Conservation (phyloP, 2,329 filamentous ascomycete species). For the Thelonectria discophora region DNA sequence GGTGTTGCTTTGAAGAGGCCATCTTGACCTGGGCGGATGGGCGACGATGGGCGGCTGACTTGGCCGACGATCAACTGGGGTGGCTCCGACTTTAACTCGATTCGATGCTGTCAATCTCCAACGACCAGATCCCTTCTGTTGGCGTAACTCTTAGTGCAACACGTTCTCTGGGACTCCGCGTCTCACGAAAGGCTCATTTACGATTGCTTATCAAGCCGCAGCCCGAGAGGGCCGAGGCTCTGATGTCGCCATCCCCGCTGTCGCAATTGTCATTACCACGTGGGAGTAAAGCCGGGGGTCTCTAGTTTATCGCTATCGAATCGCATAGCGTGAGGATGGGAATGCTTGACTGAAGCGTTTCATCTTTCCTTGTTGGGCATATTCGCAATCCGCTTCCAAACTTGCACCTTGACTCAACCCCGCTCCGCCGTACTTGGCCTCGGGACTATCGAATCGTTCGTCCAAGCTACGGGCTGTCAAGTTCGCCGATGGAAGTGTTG, state of each 20-base stretch:
- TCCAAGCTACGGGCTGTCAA: background rate
- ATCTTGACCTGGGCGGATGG: background rate
- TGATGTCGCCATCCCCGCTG: no score
- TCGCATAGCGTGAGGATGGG: background rate
- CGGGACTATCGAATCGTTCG: background rate
- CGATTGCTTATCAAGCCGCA: background rate
- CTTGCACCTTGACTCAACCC: slow-evolving; percentile 14
- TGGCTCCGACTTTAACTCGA: no score
- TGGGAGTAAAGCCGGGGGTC: background rate
- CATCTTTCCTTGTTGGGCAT: slow-evolving; percentile 9
- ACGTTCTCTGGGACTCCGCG: no score
- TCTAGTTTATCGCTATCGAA: background rate
- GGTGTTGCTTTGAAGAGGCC: background rate
- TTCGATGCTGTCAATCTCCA: no score
- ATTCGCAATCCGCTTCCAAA: slow-evolving; percentile 21
- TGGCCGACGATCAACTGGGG: no score
- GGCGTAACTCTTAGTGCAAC: no score
- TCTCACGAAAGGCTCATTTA: background rate
- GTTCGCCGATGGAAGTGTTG: background rate
- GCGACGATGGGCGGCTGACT: background rate
- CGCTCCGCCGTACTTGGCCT: background rate
- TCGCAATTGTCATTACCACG: slow-evolving; percentile 1
- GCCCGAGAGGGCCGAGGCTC: no score
- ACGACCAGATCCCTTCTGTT: no score
- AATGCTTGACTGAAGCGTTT: slow-evolving; percentile 2